Percentiles rank a stretch among this genome's conserved stretches.
phyloP scores from a whole-genome alignment of 1,284 basidiomycete species.

The Uromyces viciae-fabae region DNA sequence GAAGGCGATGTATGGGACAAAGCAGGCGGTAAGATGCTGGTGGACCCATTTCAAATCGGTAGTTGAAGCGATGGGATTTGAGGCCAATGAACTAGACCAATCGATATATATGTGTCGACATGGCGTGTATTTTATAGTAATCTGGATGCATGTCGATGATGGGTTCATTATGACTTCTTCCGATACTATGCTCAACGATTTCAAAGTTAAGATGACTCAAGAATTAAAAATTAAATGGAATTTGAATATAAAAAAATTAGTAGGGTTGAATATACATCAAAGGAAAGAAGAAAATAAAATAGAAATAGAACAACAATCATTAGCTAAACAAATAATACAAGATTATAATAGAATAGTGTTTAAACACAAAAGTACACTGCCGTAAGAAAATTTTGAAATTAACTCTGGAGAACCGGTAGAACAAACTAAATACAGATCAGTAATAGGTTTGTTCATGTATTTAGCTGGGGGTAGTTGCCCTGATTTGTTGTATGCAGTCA shows the following conservation, averaged over 20 bases:
- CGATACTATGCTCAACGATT: not conserved
- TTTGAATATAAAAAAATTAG: not conserved
- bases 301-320: not conserved
- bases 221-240: not conserved
- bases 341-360: not conserved
- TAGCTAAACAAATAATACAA: not conserved
- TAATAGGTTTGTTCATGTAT: not conserved
- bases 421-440: not conserved
- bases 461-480: not conserved
- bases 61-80: not conserved
- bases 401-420: not conserved
- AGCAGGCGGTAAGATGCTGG: conserved; percentile 20
- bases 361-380: not conserved
- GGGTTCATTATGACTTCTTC: not conserved
- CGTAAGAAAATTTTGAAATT: not conserved
- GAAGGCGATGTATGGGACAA: too few species aligned
- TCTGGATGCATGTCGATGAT: conserved; percentile 30
- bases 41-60: not conserved
- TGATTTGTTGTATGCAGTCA: not conserved
- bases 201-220: not conserved
- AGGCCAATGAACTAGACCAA: not conserved
- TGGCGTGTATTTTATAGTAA: not conserved
- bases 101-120: not conserved
- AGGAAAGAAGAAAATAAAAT: not conserved
- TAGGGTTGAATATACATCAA: not conserved